A percentile compares a stretch with the other conserved stretches of the same genome.
These are phyloP conservation scores for Turnera subulata DNA, from an alignment of 345 rosid genomes.

Conservation along the genomic window DNA sequence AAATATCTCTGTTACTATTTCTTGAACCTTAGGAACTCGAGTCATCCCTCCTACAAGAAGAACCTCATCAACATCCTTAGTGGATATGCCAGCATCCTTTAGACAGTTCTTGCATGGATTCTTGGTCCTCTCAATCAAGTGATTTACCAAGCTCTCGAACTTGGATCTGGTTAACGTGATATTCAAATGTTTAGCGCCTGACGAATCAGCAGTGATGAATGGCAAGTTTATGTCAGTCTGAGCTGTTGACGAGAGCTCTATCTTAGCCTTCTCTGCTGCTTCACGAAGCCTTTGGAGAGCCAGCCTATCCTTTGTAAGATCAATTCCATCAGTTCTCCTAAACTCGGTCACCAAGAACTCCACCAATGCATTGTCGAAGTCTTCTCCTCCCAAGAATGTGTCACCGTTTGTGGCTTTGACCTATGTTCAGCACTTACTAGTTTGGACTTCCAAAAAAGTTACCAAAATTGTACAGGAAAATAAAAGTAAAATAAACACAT, in stretches of 20 bases:
- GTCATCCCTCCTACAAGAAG: slow-evolving; percentile 37
- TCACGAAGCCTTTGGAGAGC: slow-evolving; percentile 37
- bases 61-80: slow-evolving; percentile 30
- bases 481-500: background rate
- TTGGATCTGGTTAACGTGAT: slow-evolving; percentile 29
- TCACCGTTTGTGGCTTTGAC: slow-evolving; percentile 40
- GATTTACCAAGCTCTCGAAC: slow-evolving; percentile 23
- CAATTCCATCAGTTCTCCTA: slow-evolving; percentile 27
- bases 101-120: slow-evolving; percentile 28
- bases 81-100: slow-evolving; percentile 30
- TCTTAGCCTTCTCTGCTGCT: slow-evolving; percentile 41
- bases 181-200: slow-evolving; percentile 33
- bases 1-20: slow-evolving; percentile 18
- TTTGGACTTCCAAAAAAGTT: background rate
- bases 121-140: slow-evolving; percentile 29
- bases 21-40: slow-evolving; percentile 34
- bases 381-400: slow-evolving; percentile 38
- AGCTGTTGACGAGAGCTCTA: slow-evolving; percentile 33
- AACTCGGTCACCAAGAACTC: slow-evolving; percentile 31
- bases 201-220: slow-evolving; percentile 34
- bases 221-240: slow-evolving; percentile 40
- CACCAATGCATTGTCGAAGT: slow-evolving; percentile 29
- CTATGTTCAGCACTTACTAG: slow-evolving; percentile 3
- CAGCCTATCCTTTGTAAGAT: slow-evolving; percentile 33
- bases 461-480: background rate